phyloP scores from a whole-genome alignment of 441 rosid genomes.

The Melastoma candidum region DNA sequence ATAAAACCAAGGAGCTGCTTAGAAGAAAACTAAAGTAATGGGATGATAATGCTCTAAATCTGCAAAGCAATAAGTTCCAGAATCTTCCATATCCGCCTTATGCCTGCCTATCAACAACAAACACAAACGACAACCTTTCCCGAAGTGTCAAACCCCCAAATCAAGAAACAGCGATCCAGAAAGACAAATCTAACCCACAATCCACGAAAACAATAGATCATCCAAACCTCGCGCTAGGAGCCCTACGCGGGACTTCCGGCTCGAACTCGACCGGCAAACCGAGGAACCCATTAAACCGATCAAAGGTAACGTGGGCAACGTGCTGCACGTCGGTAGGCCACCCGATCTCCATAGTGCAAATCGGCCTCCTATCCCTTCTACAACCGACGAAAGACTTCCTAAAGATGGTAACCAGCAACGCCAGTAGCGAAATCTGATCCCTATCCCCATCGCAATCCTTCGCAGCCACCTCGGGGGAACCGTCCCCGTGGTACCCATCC shows the following conservation, averaged over 20 bases:
- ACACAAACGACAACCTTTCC: too few relatives aligned
- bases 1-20: too few relatives aligned
- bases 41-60: too few relatives aligned
- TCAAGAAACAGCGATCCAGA: not conserved
- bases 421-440: slow-evolving; percentile 64
- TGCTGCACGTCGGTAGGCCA: slow-evolving; percentile 73
- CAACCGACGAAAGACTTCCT: slow-evolving; percentile 70
- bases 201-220: slow-evolving; percentile 1
- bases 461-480: slow-evolving; percentile 14
- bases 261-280: slow-evolving; percentile 81
- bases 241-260: slow-evolving; percentile 64
- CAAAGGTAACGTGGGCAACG: slow-evolving; percentile 77
- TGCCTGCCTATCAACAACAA: too few relatives aligned
- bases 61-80: too few relatives aligned
- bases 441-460: slow-evolving; percentile 2
- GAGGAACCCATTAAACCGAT: slow-evolving; percentile 76
- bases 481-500: slow-evolving; percentile 16
- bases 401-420: slow-evolving; percentile 52
- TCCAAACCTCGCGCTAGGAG: slow-evolving; percentile 81
- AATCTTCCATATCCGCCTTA: too few relatives aligned
- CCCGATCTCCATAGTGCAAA: slow-evolving; percentile 70
- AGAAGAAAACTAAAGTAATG: too few relatives aligned
- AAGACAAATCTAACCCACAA: not conserved
- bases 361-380: slow-evolving; percentile 52
- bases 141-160: not conserved